Evolutionary conservation across 768 basidiomycete genomes (phyloP).

Genomic region (Lactifluus piperatus): DNA sequence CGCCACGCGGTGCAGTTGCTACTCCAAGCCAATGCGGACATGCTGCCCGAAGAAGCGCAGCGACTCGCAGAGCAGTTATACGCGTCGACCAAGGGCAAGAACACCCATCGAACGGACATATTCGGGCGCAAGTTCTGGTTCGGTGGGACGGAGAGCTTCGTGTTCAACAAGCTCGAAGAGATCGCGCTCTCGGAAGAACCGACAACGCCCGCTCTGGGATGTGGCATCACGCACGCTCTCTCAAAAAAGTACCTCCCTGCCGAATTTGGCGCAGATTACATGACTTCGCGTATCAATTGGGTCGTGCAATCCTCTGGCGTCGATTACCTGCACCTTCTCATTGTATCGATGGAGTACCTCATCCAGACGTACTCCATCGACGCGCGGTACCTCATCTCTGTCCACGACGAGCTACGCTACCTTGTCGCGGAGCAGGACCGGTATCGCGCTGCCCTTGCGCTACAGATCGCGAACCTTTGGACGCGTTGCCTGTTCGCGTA

Average conservation of each 20-base stretch:
- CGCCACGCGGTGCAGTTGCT: conserved; percentile 85
- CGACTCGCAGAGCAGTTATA: conserved; percentile 80
- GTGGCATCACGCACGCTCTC: conserved; percentile 90
- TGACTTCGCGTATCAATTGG: conserved; percentile 98
- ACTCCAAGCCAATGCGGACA: conserved; percentile 71
- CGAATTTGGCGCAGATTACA: conserved; percentile 76
- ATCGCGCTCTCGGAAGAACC: conserved; percentile 84
- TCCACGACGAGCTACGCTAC: conserved; percentile 95
- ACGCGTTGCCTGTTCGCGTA: conserved; percentile 86
- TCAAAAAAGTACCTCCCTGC: conserved; percentile 80
- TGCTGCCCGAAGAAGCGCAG: conserved; percentile 72
- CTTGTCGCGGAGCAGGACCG: conserved; percentile 82
- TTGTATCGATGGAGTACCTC: conserved; percentile 90
- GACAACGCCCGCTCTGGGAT: conserved; percentile 87
- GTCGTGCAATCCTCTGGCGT: conserved; percentile 98
- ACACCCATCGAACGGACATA: conserved; percentile 64
- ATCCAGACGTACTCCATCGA: conserved; percentile 71
- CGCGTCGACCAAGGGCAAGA: conserved; percentile 86
- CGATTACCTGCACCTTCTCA: conserved; percentile 93
- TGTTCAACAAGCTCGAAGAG: conserved; percentile 97
- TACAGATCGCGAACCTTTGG: conserved; percentile 96
- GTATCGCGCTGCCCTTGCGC: conserved; percentile 83
- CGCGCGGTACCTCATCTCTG: conserved; percentile 91
- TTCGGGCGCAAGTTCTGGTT: conserved; percentile 90
- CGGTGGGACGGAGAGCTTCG: conserved; percentile 90